Evolutionary conservation across 2,329 filamentous ascomycete species (phyloP).

Genomic region (Alternaria panax): DNA sequence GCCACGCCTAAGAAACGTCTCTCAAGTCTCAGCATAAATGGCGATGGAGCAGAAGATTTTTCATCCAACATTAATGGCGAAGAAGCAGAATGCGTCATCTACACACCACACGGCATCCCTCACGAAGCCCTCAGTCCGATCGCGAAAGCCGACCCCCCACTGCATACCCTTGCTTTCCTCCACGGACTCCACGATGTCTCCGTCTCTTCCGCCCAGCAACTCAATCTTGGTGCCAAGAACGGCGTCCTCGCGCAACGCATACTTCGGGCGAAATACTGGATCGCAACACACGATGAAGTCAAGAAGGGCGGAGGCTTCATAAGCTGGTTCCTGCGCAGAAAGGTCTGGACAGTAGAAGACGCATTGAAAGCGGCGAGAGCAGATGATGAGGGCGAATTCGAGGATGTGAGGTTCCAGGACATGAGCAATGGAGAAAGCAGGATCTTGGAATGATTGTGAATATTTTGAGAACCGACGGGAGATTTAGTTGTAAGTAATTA

Average conservation of each 20-base stretch:
- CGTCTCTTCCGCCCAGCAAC: slow-evolving; percentile 60
- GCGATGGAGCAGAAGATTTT: slow-evolving; percentile 35
- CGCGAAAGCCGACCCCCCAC: slow-evolving; percentile 52
- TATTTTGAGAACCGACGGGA: not conserved
- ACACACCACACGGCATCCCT: slow-evolving; percentile 69
- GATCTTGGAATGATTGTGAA: slow-evolving; percentile 53
- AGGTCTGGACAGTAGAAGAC: slow-evolving; percentile 53
- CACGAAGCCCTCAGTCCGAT: slow-evolving; percentile 57
- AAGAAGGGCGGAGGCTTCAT: slow-evolving; percentile 67
- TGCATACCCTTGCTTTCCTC: slow-evolving; percentile 65
- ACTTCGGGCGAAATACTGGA: slow-evolving; percentile 67
- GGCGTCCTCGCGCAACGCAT: slow-evolving; percentile 64
- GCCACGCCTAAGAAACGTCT: slow-evolving; percentile 40
- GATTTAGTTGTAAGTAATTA: not conserved
- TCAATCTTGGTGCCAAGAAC: slow-evolving; percentile 70
- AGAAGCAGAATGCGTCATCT: slow-evolving; percentile 64
- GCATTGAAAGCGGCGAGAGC: slow-evolving; percentile 58
- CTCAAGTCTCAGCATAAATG: slow-evolving; percentile 41
- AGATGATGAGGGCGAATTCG: slow-evolving; percentile 49
- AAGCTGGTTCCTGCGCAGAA: slow-evolving; percentile 57
- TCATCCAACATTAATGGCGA: slow-evolving; percentile 18
- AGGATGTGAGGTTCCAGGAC: slow-evolving; percentile 51
- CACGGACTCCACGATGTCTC: slow-evolving; percentile 70
- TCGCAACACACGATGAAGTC: slow-evolving; percentile 70
- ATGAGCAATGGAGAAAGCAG: slow-evolving; percentile 65